Percentiles rank a stretch among this genome's conserved stretches.
These are phyloP conservation scores for Porpolomopsis calyptriformis DNA, from an alignment of 768 basidiomycete genomes.

Conservation along the genomic window DNA sequence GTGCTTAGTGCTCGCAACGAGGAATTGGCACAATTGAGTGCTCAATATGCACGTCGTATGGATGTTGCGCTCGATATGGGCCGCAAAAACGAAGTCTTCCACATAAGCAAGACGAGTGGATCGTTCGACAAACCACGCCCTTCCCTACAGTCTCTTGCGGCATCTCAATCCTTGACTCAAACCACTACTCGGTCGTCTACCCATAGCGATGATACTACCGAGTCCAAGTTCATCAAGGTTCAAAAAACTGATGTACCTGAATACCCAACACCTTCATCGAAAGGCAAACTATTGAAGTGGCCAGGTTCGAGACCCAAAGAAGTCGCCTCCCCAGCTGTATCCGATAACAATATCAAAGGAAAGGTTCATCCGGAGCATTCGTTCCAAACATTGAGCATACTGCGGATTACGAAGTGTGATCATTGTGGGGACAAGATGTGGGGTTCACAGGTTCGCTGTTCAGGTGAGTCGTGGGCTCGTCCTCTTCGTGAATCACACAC, in stretches of 20 bases:
- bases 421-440: constrained; percentile 98
- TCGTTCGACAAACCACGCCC: constrained; percentile 22
- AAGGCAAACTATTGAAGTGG: constrained; percentile 62
- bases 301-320: constrained; percentile 47
- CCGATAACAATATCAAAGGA: constrained; percentile 28
- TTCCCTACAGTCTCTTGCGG: constrained; percentile 14
- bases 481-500: background rate
- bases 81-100: no score
- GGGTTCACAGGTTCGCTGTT: constrained; percentile 91
- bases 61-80: constrained; percentile 39
- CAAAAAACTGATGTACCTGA: constrained; percentile 34
- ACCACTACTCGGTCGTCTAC: constrained; percentile 38
- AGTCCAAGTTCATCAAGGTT: constrained; percentile 25
- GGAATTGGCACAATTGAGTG: constrained; percentile 79
- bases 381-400: constrained; percentile 81
- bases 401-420: constrained; percentile 88
- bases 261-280: constrained; percentile 37
- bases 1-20: constrained; percentile 87
- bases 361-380: constrained; percentile 53
- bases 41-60: constrained; percentile 70
- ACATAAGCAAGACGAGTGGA: constrained; percentile 11
- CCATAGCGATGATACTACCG: constrained; percentile 38
- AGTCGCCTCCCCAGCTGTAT: constrained; percentile 18
- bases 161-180: constrained; percentile 30
- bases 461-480: constrained; percentile 42